Percentiles rank a stretch among this genome's conserved stretches.
Evolutionary conservation across 371 early-diverging fungal genomes (phyloP).

Genomic region (Mucor circinelloides): DNA sequence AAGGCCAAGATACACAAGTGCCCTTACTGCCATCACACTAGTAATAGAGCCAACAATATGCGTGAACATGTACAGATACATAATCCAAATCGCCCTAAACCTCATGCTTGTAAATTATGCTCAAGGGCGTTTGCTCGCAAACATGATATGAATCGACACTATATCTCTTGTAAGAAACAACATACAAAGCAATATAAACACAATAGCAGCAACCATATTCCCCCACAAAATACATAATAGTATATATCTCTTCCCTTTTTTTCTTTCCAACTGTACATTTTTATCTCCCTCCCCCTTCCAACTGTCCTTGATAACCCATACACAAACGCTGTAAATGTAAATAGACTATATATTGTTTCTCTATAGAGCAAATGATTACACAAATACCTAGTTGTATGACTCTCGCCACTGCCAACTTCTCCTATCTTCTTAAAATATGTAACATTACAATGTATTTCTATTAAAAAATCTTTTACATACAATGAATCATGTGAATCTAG

Average conservation of each 20-base stretch:
- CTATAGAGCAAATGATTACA: slow-evolving; percentile 9
- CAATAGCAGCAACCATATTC: not conserved
- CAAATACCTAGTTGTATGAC: not conserved
- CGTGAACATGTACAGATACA: slow-evolving; percentile 48
- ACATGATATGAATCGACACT: slow-evolving; percentile 71
- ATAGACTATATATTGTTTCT: not conserved
- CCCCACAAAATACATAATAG: slow-evolving; percentile 1
- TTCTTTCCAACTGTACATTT: not conserved
- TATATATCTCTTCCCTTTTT: not conserved
- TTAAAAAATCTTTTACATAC: not conserved
- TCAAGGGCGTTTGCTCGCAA: slow-evolving; percentile 65
- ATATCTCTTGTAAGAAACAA: slow-evolving; percentile 24
- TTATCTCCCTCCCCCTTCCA: not conserved
- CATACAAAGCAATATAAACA: not conserved
- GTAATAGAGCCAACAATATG: slow-evolving; percentile 48
- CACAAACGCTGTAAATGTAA: not conserved
- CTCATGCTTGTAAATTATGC: slow-evolving; percentile 49
- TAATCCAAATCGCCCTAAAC: slow-evolving; percentile 41
- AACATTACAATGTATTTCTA: not conserved
- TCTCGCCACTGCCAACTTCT: not conserved
- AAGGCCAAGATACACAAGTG: slow-evolving; percentile 32
- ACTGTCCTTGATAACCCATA: not conserved
- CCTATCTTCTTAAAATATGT: not conserved
- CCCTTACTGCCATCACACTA: slow-evolving; percentile 37
- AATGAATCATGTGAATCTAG: not conserved